Evolutionary conservation across 768 basidiomycete species (phyloP), one percentile per base, ranked within the genome.

Genomic region (Naganishia kalamii): DNA sequence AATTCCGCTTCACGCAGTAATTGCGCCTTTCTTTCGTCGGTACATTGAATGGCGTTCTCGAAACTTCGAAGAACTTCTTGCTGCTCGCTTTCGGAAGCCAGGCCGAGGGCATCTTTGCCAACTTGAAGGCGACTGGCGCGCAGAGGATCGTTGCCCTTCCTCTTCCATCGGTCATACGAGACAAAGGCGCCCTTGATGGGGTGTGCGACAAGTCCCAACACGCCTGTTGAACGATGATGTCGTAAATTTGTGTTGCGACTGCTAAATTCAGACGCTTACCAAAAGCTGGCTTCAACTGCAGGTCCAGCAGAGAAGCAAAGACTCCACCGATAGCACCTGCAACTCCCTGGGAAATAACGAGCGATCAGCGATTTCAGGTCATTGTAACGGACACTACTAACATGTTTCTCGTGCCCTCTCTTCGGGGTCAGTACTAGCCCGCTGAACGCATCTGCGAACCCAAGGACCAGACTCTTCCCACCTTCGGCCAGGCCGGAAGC

Each of bases 401-500:
- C 79, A 71, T 80, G 78, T 66, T 80, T 77, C 72, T 77, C 73
- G 30, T 71, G 80, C 0, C 80, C 81, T 60, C 75, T 70, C 15
- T 79, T 62, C 0, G 81, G 81, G 60, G 81, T 80, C 23, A 68
- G 75, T 1, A 80, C 77, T 12, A 81, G 69, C 2, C 81, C 81
- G 0, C 78, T 79, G 60, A 80, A 79, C 8, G 77, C 80, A 67
- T 81, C 80, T 65, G 74, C 78, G 65, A 74, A 78, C 3, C 79
- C 80, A 62, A 73, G 79, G 57, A 75, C 76, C 21, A 80, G 67
- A 11, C 75, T 75, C 66, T 83, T 83, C 17, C 81, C 83, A 12
- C 79, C 83, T 68, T 83, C 83, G 60, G 76, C 80, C 7, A 84
- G 66, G 0, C 83, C 83, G 67, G 77, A 80, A 11, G 68, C 70